Evolutionary conservation across 2,329 filamentous ascomycete genomes (phyloP).

Genomic region (Pestalotiopsis sp.): DNA sequence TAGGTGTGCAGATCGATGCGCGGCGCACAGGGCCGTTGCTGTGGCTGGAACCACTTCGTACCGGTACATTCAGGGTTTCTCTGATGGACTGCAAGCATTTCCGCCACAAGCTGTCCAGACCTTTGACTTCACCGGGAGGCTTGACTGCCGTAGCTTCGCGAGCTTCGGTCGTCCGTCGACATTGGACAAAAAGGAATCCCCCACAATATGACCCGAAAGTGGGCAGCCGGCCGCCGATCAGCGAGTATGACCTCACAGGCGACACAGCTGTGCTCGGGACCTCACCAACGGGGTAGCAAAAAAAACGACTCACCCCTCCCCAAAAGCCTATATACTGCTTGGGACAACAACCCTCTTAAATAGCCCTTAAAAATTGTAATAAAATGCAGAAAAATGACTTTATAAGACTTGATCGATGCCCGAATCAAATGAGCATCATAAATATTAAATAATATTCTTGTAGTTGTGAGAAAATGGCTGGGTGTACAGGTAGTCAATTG

Average conservation of each 20-base stretch:
- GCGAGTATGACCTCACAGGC: neutral
- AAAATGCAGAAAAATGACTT: too few species aligned
- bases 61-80: neutral
- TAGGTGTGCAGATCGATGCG: slow-evolving; percentile 7
- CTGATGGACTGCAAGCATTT: neutral
- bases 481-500: too few species aligned
- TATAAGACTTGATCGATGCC: too few species aligned
- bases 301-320: too few species aligned
- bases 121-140: slow-evolving; percentile 6
- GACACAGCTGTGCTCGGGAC: neutral
- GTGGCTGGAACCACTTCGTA: neutral
- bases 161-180: neutral
- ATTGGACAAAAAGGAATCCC: neutral
- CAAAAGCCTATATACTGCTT: too few species aligned
- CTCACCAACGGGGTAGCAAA: too few species aligned
- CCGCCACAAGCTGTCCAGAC: slow-evolving; percentile 13
- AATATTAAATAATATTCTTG: too few species aligned
- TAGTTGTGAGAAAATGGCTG: too few species aligned
- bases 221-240: slow-evolving; percentile 7
- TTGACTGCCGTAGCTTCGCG: slow-evolving; percentile 7
- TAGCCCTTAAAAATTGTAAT: too few species aligned
- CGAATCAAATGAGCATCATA: too few species aligned
- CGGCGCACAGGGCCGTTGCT: neutral
- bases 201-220: neutral
- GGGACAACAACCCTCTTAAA: too few species aligned